phyloP scores from a whole-genome alignment of 495 filamentous ascomycete genomes.

The Baudoinia panamericana region DNA sequence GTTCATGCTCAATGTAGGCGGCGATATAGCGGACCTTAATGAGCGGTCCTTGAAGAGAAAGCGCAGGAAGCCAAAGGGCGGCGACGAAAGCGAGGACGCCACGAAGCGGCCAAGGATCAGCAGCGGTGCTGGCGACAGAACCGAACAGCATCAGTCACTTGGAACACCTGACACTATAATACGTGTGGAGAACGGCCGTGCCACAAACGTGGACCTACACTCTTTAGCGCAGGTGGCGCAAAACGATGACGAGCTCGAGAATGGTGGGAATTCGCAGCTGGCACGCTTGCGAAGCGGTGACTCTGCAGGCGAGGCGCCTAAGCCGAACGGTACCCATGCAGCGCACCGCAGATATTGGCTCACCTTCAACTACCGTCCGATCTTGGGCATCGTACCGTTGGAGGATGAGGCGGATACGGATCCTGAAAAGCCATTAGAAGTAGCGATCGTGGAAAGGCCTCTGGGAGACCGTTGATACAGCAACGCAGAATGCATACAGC shows the following conservation, averaged over 20 bases:
- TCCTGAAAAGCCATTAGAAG: conserved; percentile 44
- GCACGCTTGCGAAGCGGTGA: conserved; percentile 3
- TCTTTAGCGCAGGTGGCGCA: conserved; percentile 37
- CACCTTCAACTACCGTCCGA: conserved; percentile 80
- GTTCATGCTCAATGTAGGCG: conserved; percentile 80
- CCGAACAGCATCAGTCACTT: conserved; percentile 22
- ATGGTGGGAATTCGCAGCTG: conserved; percentile 29
- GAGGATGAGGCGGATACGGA: conserved; percentile 23
- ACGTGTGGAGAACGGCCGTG: conserved; percentile 14
- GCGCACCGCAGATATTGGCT: conserved; percentile 47
- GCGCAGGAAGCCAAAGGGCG: conserved; percentile 14
- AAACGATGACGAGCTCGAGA: conserved; percentile 35
- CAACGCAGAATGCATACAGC: too few relatives aligned
- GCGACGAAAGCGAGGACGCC: conserved; percentile 23
- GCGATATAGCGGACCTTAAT: conserved; percentile 41
- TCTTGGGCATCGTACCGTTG: conserved; percentile 75
- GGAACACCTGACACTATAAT: conserved; percentile 17
- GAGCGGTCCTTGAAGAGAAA: conserved; percentile 21
- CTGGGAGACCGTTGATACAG: background rate
- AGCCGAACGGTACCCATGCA: conserved; percentile 18
- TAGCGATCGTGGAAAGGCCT: conserved; percentile 78
- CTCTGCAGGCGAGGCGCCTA: conserved; percentile 1
- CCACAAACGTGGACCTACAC: background rate
- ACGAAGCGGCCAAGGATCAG: conserved; percentile 34
- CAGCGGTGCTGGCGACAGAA: conserved; percentile 47